Evolutionary conservation across 2,329 filamentous ascomycete genomes (phyloP).

Genomic region (Claviceps sp.): DNA sequence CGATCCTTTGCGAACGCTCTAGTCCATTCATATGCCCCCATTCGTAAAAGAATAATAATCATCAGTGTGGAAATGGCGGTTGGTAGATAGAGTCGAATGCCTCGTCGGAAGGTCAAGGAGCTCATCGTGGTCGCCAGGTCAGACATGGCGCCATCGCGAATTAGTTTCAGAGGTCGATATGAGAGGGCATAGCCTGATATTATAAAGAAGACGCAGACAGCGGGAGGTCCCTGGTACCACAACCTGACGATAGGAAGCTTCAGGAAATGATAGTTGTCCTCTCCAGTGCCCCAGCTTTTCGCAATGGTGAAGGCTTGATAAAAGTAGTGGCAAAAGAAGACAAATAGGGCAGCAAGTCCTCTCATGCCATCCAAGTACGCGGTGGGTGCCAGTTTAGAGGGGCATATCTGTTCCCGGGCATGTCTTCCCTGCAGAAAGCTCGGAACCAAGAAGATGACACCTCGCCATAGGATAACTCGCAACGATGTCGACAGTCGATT

Average conservation of each 20-base stretch:
- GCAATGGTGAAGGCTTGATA: constrained; percentile 40
- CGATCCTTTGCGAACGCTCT: constrained; percentile 30
- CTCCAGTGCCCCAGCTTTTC: constrained; percentile 32
- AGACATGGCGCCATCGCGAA: constrained; percentile 22
- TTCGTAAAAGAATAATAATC: constrained; percentile 28
- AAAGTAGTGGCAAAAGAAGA: constrained; percentile 43
- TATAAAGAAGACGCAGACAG: constrained; percentile 49
- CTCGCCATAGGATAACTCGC: constrained; percentile 24
- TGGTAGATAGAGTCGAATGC: constrained; percentile 38
- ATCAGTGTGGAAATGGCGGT: constrained; percentile 36
- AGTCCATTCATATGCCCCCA: constrained; percentile 35
- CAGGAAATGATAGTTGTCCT: constrained; percentile 31
- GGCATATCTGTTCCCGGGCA: constrained; percentile 26
- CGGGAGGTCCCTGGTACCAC: constrained; percentile 40
- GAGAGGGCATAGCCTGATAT: constrained; percentile 48
- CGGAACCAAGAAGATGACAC: constrained; percentile 34
- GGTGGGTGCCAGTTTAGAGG: constrained; percentile 33
- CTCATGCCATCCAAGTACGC: constrained; percentile 46
- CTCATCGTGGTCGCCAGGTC: constrained; percentile 32
- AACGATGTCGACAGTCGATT: constrained; percentile 21
- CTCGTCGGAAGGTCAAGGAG: constrained; percentile 38
- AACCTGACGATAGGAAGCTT: constrained; percentile 41
- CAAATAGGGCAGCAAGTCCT: constrained; percentile 40
- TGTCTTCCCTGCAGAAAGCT: constrained; percentile 35
- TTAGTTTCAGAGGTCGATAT: constrained; percentile 36